Conservation (phyloP, 192 early-diverging fungal genomes). For the Backusella circina region DNA sequence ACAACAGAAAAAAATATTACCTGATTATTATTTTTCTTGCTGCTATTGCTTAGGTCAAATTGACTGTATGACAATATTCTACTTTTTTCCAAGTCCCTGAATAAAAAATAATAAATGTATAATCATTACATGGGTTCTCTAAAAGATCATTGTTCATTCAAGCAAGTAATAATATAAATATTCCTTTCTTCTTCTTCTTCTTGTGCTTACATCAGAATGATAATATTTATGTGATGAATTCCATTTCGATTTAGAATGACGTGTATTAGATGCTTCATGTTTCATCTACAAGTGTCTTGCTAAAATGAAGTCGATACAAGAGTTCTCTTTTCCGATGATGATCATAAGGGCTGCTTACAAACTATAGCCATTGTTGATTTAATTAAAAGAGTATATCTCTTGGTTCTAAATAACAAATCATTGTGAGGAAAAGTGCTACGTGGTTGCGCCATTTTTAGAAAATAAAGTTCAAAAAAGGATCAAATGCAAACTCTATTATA, state of each 20-base stretch:
- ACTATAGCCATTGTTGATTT: too few relatives aligned
- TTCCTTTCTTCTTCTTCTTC: too few relatives aligned
- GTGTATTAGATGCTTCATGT: background rate
- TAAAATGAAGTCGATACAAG: background rate
- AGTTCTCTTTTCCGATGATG: too few relatives aligned
- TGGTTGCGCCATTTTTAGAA: background rate
- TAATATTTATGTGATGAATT: background rate
- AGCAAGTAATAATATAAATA: background rate
- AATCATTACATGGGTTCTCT: background rate
- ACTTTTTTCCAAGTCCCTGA: background rate
- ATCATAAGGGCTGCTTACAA: too few relatives aligned
- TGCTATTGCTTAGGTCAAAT: background rate
- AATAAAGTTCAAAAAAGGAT: slow-evolving; percentile 3
- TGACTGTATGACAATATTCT: background rate
- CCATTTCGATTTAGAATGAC: background rate
- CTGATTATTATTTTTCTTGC: background rate
- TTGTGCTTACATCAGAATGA: too few relatives aligned
- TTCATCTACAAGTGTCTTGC: background rate
- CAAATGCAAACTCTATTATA: background rate
- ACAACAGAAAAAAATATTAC: background rate
- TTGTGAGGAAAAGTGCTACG: background rate
- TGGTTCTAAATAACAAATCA: background rate
- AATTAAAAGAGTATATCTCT: too few relatives aligned
- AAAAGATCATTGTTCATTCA: background rate
- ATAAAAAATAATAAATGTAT: background rate